Percentiles rank a stretch among this genome's conserved stretches.
Conservation (phyloP, 345 rosid species). For the Rhodamnia argentea region DNA sequence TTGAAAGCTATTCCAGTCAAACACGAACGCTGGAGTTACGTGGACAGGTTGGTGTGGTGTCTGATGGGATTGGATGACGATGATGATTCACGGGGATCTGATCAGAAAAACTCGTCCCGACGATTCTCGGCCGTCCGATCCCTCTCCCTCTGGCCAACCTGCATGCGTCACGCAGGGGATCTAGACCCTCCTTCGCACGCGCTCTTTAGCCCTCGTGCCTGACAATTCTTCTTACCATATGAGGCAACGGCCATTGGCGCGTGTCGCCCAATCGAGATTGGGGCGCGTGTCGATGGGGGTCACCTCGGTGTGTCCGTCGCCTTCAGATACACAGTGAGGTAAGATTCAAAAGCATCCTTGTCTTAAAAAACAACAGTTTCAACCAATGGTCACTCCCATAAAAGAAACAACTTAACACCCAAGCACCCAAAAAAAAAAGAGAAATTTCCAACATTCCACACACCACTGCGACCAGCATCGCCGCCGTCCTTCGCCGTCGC, state of each 20-base stretch:
- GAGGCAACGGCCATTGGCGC: neutral
- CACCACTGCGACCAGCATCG: neutral
- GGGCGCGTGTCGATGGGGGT: neutral
- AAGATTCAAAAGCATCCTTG: neutral
- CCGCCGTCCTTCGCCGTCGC: conserved; percentile 16
- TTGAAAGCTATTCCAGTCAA: neutral
- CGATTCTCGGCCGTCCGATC: neutral
- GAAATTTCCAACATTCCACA: neutral
- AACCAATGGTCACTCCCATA: neutral
- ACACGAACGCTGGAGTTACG: neutral
- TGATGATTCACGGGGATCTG: neutral
- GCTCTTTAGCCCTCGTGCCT: neutral
- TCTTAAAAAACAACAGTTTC: neutral
- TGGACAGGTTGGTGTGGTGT: neutral
- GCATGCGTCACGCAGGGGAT: neutral
- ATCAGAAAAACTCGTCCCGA: neutral
- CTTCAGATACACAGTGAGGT: neutral
- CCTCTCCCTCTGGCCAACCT: neutral
- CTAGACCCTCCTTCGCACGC: neutral
- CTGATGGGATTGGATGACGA: too few species aligned
- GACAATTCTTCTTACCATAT: neutral
- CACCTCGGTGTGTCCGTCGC: neutral
- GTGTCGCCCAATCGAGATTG: neutral
- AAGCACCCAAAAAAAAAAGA: neutral
- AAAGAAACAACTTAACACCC: neutral